Percentiles rank a stretch among this genome's conserved stretches.
Evolutionary conservation across 139 green algal species (phyloP).

Genomic region (Chlorella sp.): DNA sequence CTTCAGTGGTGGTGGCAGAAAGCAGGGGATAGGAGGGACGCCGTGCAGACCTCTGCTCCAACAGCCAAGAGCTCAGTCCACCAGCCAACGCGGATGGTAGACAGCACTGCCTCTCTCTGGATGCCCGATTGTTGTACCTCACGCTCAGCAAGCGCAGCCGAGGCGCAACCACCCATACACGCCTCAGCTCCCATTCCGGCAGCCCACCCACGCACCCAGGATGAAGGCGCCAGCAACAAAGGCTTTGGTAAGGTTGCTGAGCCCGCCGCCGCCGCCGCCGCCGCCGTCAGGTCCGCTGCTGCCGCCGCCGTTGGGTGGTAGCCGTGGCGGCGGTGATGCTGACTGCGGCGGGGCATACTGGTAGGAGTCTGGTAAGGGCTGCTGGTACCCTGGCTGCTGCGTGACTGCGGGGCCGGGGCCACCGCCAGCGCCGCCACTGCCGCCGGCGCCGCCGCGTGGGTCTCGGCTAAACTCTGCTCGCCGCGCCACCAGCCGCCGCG

Average conservation of each 20-base stretch:
- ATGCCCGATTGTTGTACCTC: too few relatives aligned
- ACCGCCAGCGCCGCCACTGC: background rate
- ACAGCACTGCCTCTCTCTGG: too few relatives aligned
- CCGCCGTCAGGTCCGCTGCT: constrained; percentile 22
- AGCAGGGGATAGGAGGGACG: too few relatives aligned
- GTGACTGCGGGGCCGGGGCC: background rate
- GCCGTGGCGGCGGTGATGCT: constrained; percentile 9
- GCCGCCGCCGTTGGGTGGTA: constrained; percentile 30
- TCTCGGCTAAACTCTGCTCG: constrained; percentile 16
- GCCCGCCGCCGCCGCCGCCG: constrained; percentile 25
- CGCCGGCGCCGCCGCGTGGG: constrained; percentile 12
- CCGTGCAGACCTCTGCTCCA: too few relatives aligned
- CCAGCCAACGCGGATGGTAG: too few relatives aligned
- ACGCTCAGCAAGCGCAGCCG: too few relatives aligned
- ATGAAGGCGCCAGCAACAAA: constrained; percentile 89
- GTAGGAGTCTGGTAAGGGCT: constrained; percentile 28
- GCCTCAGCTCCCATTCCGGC: constrained; percentile 39
- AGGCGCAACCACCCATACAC: too few relatives aligned
- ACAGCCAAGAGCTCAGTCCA: too few relatives aligned
- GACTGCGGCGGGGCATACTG: constrained; percentile 19
- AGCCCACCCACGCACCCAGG: constrained; percentile 77
- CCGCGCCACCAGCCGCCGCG: background rate
- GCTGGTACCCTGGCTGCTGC: constrained; percentile 3
- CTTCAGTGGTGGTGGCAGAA: too few relatives aligned
- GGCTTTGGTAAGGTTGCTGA: constrained; percentile 62